Conservation (phyloP, 805 yeast species). For the Myxozyma udenii region DNA sequence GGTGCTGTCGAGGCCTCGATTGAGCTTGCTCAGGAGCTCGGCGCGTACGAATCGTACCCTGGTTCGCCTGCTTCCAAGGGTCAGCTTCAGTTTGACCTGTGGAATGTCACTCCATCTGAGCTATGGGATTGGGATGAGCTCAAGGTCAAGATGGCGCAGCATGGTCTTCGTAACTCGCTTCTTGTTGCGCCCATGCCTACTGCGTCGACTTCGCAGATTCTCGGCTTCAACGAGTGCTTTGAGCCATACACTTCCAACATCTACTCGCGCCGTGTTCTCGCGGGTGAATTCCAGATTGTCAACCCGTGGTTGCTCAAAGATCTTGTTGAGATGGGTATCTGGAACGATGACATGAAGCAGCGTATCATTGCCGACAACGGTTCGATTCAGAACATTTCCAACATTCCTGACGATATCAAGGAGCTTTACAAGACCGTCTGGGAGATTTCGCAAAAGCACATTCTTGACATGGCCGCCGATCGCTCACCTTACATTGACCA, state of each 20-base stretch:
- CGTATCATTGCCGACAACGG: conserved; percentile 75
- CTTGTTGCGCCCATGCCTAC: conserved; percentile 97
- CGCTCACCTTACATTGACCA: conserved; percentile 75
- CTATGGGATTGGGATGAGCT: conserved; percentile 83
- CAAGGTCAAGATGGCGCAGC: conserved; percentile 53
- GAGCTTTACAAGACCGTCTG: conserved; percentile 89
- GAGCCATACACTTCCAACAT: conserved; percentile 94
- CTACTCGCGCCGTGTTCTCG: conserved; percentile 82
- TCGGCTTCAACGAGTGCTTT: conserved; percentile 92
- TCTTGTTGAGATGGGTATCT: conserved; percentile 72
- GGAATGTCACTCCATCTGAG: conserved; percentile 75
- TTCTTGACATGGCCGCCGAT: conserved; percentile 84
- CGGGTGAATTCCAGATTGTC: conserved; percentile 92
- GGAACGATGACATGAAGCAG: conserved; percentile 79
- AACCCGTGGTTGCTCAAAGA: conserved; percentile 83
- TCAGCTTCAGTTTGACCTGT: conserved; percentile 76
- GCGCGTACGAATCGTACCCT: conserved; percentile 66
- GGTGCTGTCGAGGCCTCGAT: conserved; percentile 85
- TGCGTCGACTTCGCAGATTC: conserved; percentile 93
- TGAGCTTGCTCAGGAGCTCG: conserved; percentile 69
- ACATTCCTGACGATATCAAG: conserved; percentile 72
- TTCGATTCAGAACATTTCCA: conserved; percentile 72
- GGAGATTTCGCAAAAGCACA: conserved; percentile 85
- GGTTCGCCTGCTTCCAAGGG: conserved; percentile 94
- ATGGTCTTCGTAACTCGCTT: conserved; percentile 83